Evolutionary conservation across 2,329 filamentous ascomycete genomes (phyloP), one percentile per base, ranked within the genome.

Genomic region (Aspergillus tamarii): DNA sequence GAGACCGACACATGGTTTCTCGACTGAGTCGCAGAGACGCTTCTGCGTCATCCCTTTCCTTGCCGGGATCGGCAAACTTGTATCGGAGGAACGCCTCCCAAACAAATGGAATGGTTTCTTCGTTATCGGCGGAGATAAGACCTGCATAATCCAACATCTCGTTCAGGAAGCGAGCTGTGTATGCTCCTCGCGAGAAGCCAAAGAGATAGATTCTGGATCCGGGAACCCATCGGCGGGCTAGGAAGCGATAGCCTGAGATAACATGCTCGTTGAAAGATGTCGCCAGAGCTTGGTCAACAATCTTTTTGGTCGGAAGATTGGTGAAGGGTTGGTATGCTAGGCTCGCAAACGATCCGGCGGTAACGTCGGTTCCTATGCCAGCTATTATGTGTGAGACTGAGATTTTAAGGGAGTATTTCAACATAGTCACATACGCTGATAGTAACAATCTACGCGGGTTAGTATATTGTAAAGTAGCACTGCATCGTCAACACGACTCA

Each of bases 141-240:
- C 69, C 69, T 4, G 68, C 59, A 30, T 63, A 67, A 50, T 70
- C 67, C 36, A 71, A 60, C 66, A 71, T 68, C 14, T 70, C 68
- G 46, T 69, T 69, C 4, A 71, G 68, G 52, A 70, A 69, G 0
- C 69, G 68, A 10, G 70, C 70, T 1, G 69, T 69, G 60, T 72
- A 72, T 6, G 70, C 69, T 11, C 70, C 70, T 10, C 70, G 69
- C 1, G 67, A 70, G 50, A 72, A 72, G 0, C 70, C 70, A 43
- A 72, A 72, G 11, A 71, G 64, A 57, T 71, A 70, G 59, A 72
- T 69, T 19, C 62, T 58, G 7, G 62, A 57, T 2, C 68, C 69
- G 0, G 62, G 63, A 0, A 39, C 23, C 63, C 66, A 71, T 14
- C 64, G 69, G 3, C 67, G 63, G 7, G 66, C 66, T 9, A 71